Evolutionary conservation across 2,329 filamentous ascomycete species (phyloP).

Genomic region (Daldinia sp.): DNA sequence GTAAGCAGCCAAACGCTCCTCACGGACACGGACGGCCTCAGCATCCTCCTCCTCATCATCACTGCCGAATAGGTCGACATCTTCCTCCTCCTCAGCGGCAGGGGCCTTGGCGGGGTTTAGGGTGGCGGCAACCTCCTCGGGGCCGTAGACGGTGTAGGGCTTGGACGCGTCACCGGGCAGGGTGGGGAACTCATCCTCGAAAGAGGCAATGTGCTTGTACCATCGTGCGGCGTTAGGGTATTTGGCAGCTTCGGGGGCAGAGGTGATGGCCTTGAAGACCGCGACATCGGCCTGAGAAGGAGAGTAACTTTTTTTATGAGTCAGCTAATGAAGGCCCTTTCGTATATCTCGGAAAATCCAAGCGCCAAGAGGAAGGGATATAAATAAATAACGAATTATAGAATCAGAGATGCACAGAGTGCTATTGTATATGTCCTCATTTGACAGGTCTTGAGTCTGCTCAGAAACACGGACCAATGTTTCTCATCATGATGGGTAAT

Average conservation of each 20-base stretch:
- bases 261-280: slow-evolving; percentile 88
- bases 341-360: background rate
- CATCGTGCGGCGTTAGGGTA: slow-evolving; percentile 95
- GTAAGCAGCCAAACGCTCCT: slow-evolving; percentile 93
- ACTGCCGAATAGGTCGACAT: slow-evolving; percentile 92
- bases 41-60: slow-evolving; percentile 95
- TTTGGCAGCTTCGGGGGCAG: slow-evolving; percentile 82
- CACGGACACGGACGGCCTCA: slow-evolving; percentile 84
- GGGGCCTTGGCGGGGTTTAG: slow-evolving; percentile 89
- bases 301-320: slow-evolving; percentile 60
- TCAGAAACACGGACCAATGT: slow-evolving; percentile 87
- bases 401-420: slow-evolving; percentile 55
- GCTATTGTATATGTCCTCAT: slow-evolving; percentile 54
- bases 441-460: slow-evolving; percentile 81
- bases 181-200: slow-evolving; percentile 90
- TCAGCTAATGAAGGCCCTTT: slow-evolving; percentile 33
- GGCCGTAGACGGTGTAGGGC: slow-evolving; percentile 90
- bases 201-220: slow-evolving; percentile 98
- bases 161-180: slow-evolving; percentile 93
- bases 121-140: slow-evolving; percentile 80
- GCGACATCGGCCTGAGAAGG: slow-evolving; percentile 96
- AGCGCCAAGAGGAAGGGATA: slow-evolving; percentile 2
- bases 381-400: slow-evolving; percentile 11
- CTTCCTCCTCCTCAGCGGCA: slow-evolving; percentile 75
- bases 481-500: slow-evolving; percentile 71